Evolutionary conservation across 2,329 filamentous ascomycete genomes (phyloP).

Genomic region (Aspergillus transmontanensis): DNA sequence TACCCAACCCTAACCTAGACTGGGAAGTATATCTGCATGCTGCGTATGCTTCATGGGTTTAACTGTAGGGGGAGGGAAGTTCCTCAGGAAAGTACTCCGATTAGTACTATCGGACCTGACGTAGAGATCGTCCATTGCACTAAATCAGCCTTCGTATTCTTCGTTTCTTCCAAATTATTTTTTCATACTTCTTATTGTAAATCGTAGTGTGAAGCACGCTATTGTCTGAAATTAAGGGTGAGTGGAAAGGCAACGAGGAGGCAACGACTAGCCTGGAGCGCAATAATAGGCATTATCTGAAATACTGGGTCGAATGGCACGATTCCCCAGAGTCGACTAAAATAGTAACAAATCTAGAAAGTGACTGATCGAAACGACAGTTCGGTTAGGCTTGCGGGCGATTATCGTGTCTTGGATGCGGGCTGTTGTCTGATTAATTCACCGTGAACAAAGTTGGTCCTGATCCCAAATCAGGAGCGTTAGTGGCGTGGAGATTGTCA

Average conservation of each 20-base stretch:
- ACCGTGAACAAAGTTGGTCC: background rate
- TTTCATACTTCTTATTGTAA: background rate
- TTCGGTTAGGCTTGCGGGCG: background rate
- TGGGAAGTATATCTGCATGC: background rate
- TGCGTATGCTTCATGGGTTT: background rate
- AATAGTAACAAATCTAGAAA: conserved; percentile 2
- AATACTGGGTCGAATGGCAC: background rate
- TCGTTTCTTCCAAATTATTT: background rate
- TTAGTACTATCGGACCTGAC: background rate
- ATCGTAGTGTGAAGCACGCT: background rate
- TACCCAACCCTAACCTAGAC: background rate
- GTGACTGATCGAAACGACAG: conserved; percentile 3
- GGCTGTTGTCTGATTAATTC: background rate
- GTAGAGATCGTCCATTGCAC: background rate
- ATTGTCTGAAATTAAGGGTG: background rate
- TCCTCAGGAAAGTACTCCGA: background rate
- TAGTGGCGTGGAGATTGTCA: background rate
- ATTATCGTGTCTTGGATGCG: background rate
- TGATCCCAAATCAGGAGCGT: background rate
- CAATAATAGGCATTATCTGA: background rate
- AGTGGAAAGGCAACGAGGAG: background rate
- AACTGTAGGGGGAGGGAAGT: background rate
- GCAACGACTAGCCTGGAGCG: background rate
- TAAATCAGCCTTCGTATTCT: background rate
- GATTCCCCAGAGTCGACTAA: background rate